Evolutionary conservation across 2,329 filamentous ascomycete genomes (phyloP).

Genomic region (Thelonectria discophora): DNA sequence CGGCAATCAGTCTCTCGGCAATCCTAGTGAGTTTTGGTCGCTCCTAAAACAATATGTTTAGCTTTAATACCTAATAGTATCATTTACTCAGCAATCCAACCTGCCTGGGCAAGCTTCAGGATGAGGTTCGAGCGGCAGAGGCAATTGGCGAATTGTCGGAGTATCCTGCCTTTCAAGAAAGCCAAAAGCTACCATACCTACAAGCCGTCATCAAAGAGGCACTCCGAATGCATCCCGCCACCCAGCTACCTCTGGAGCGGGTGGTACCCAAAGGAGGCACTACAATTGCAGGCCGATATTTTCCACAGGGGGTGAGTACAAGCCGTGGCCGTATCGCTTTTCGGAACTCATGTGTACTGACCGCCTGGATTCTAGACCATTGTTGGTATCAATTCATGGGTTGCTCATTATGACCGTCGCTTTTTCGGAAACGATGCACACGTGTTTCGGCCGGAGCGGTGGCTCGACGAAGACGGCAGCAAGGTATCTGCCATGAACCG

Average conservation of each 20-base stretch:
- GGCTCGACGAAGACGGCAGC: conserved; percentile 15
- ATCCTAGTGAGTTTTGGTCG: conserved; percentile 7
- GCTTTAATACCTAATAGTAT: conserved; percentile 16
- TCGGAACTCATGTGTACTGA: background rate
- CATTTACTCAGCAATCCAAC: conserved; percentile 25
- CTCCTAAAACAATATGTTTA: background rate
- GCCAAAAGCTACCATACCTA: conserved; percentile 32
- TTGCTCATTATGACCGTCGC: conserved; percentile 31
- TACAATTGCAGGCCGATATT: conserved; percentile 28
- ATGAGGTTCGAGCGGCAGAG: conserved; percentile 18
- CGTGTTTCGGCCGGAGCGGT: conserved; percentile 31
- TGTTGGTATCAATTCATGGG: conserved; percentile 37
- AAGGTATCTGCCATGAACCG: conserved; percentile 34
- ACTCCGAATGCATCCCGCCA: conserved; percentile 35
- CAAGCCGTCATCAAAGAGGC: conserved; percentile 38
- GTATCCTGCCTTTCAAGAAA: conserved; percentile 29
- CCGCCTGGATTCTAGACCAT: conserved; percentile 17
- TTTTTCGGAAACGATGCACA: conserved; percentile 33
- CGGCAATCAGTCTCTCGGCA: conserved; percentile 34
- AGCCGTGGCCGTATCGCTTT: background rate
- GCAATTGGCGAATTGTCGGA: conserved; percentile 17
- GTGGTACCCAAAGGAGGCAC: conserved; percentile 33
- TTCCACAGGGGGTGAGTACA: conserved; percentile 31
- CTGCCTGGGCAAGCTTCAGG: conserved; percentile 17
- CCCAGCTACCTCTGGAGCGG: conserved; percentile 30